Evolutionary conservation across 306 rosid species (phyloP).

Genomic region (Senna tora): DNA sequence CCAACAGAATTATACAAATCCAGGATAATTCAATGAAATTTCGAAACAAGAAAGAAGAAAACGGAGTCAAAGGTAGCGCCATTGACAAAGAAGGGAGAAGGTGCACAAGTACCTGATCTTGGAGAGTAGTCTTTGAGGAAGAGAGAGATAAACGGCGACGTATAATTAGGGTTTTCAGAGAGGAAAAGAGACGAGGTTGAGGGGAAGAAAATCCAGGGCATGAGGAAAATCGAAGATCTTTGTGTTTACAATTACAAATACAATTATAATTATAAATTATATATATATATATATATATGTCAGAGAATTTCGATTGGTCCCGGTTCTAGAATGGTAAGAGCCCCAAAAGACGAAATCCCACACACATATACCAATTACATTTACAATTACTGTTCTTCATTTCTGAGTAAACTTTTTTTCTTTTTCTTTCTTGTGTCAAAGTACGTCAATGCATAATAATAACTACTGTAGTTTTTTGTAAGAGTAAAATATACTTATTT

Average conservation of each 20-base stretch:
- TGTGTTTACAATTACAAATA: constrained; percentile 14
- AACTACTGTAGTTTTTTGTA: background rate
- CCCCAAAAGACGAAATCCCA: constrained; percentile 44
- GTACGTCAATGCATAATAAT: constrained; percentile 9
- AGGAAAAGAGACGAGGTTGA: constrained; percentile 15
- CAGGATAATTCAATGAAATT: constrained; percentile 34
- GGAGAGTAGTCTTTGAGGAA: constrained; percentile 17
- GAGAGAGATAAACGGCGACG: constrained; percentile 45
- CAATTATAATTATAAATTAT: too few relatives aligned
- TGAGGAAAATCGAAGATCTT: constrained; percentile 42
- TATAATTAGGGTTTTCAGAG: constrained; percentile 72
- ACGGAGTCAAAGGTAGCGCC: background rate
- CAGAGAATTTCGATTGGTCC: constrained; percentile 48
- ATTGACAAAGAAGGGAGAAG: constrained; percentile 33
- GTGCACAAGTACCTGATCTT: constrained; percentile 66
- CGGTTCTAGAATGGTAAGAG: constrained; percentile 46
- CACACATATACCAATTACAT: background rate
- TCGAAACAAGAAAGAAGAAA: background rate
- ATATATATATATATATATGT: constrained; percentile 21
- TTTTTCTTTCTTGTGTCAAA: background rate
- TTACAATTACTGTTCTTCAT: constrained; percentile 33
- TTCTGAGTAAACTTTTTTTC: constrained; percentile 27
- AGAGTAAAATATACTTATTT: too few relatives aligned
- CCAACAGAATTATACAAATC: constrained; percentile 44
- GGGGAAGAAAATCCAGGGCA: constrained; percentile 52